Percentiles rank a stretch among this genome's conserved stretches.
These are phyloP conservation scores for Xerocomellus chrysenteron DNA, from an alignment of 768 basidiomycete species.

Conservation along the genomic window DNA sequence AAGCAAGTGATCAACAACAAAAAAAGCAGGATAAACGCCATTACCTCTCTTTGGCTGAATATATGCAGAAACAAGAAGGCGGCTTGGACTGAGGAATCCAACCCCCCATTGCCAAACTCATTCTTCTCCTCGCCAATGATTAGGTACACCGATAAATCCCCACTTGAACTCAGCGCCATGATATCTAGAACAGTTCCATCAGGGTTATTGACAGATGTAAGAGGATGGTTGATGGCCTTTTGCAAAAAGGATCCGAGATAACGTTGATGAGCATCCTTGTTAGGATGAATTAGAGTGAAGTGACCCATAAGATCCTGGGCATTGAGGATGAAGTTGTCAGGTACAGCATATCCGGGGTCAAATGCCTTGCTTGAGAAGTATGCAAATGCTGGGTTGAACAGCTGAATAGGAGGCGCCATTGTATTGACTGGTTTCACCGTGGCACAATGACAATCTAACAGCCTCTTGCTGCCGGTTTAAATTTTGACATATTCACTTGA, in stretches of 20 bases:
- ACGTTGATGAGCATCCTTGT: neutral
- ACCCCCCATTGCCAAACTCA: conserved; percentile 18
- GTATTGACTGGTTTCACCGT: neutral
- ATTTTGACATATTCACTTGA: conserved; percentile 1
- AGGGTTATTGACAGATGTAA: neutral
- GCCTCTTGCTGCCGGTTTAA: neutral
- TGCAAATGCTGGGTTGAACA: conserved; percentile 28
- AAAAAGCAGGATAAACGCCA: too few relatives aligned
- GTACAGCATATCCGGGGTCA: conserved; percentile 2
- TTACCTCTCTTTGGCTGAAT: conserved; percentile 14
- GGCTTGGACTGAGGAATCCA: conserved; percentile 32
- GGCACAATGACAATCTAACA: conserved; percentile 15
- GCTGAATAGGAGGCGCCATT: conserved; percentile 2
- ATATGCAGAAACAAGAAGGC: conserved; percentile 21
- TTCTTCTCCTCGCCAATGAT: conserved; percentile 23
- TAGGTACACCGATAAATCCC: neutral
- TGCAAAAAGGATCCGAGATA: neutral
- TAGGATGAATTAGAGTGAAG: conserved; percentile 14
- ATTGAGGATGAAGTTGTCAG: conserved; percentile 3
- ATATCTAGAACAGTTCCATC: conserved; percentile 5
- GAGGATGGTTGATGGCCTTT: neutral
- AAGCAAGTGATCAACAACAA: too few relatives aligned
- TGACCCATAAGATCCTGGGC: conserved; percentile 10
- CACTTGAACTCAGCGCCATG: neutral
- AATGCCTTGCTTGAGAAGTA: conserved; percentile 25